phyloP scores from a whole-genome alignment of 768 basidiomycete genomes.

The Trichaptum fuscoviolaceum region DNA sequence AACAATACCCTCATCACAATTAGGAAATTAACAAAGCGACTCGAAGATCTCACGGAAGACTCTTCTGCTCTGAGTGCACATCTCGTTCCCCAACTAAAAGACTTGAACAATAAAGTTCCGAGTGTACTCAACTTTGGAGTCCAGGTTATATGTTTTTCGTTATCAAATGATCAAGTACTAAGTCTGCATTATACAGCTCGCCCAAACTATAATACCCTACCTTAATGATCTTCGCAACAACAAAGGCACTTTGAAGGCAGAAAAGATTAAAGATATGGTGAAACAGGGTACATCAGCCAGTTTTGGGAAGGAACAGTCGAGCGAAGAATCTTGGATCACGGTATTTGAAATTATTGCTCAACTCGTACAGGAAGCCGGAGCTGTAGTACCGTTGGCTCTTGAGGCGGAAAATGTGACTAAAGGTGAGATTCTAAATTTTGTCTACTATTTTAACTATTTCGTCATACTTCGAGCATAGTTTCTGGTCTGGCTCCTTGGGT shows the following conservation, averaged over 20 bases:
- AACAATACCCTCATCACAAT: not conserved
- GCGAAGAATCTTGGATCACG: slow-evolving; percentile 71
- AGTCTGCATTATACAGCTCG: slow-evolving; percentile 49
- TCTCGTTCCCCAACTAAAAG: slow-evolving; percentile 68
- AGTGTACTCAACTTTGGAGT: slow-evolving; percentile 91
- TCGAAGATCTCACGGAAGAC: slow-evolving; percentile 74
- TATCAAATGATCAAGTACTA: not conserved
- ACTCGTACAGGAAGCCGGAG: slow-evolving; percentile 65
- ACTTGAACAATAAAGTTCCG: slow-evolving; percentile 64
- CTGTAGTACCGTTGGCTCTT: slow-evolving; percentile 62
- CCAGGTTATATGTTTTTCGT: slow-evolving; percentile 45
- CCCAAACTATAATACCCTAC: slow-evolving; percentile 84
- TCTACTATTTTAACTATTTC: slow-evolving; percentile 5
- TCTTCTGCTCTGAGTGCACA: slow-evolving; percentile 67
- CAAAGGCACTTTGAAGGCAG: slow-evolving; percentile 76
- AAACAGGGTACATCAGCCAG: slow-evolving; percentile 69
- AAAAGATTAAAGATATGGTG: slow-evolving; percentile 55
- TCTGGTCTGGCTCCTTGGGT: slow-evolving; percentile 83
- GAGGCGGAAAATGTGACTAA: slow-evolving; percentile 77
- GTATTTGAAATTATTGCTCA: slow-evolving; percentile 64
- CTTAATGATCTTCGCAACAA: slow-evolving; percentile 69
- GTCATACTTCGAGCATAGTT: slow-evolving; percentile 35
- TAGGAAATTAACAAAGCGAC: slow-evolving; percentile 83
- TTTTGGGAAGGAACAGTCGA: slow-evolving; percentile 61
- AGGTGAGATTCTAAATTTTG: slow-evolving; percentile 42